Conservation (phyloP, 306 rosid genomes). For the Cyclanthera cordifolia region DNA sequence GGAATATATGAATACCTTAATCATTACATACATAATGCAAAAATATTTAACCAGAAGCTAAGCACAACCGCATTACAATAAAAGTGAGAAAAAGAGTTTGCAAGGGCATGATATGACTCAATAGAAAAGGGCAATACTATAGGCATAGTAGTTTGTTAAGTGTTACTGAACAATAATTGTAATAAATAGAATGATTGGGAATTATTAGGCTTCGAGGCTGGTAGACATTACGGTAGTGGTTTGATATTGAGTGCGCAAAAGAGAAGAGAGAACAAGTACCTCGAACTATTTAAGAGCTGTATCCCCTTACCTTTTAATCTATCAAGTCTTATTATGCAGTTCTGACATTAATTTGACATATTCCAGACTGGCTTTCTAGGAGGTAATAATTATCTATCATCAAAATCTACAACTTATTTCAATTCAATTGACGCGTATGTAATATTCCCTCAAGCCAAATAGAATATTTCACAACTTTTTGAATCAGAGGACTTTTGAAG, state of each 20-base stretch:
- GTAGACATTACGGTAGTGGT: background rate
- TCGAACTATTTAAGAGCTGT: background rate
- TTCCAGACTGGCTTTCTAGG: background rate
- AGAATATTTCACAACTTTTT: background rate
- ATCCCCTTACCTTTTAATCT: background rate
- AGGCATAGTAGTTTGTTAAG: background rate
- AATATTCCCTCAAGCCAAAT: background rate
- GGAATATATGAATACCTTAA: background rate
- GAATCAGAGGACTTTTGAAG: too few species aligned
- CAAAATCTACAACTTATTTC: background rate
- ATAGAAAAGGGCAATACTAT: background rate
- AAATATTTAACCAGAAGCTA: background rate
- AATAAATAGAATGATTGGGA: background rate
- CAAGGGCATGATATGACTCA: background rate
- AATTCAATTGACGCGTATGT: background rate
- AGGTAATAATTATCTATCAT: background rate
- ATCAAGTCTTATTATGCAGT: background rate
- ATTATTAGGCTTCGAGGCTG: too few species aligned
- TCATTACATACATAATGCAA: background rate
- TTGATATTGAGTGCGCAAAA: background rate
- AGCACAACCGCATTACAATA: background rate
- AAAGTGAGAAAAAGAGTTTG: background rate
- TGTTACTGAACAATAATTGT: background rate
- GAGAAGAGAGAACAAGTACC: background rate
- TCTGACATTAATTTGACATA: background rate